Conservation (phyloP, 768 basidiomycete species). For the Calocybe gangraenosa region DNA sequence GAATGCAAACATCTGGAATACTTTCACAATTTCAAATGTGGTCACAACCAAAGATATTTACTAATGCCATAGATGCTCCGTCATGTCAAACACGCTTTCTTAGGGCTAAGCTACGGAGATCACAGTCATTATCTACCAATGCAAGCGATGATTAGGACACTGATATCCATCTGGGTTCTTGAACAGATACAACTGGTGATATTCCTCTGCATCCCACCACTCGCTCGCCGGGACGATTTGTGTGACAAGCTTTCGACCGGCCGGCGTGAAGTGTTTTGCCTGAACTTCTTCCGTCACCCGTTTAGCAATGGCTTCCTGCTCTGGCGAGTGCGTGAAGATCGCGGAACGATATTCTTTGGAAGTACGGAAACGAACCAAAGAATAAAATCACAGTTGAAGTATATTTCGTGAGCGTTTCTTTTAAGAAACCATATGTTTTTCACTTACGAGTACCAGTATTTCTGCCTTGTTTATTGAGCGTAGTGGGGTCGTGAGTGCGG, state of each 20-base stretch:
- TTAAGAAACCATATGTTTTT: no score
- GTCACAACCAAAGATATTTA: no score
- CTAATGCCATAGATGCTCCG: no score
- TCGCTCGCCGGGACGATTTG: conserved; percentile 61
- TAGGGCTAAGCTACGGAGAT: no score
- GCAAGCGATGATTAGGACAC: conserved; percentile 82
- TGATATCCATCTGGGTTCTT: conserved; percentile 89
- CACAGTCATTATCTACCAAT: conserved; percentile 62
- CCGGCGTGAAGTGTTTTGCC: conserved; percentile 74
- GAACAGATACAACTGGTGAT: conserved; percentile 80
- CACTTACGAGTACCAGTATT: conserved; percentile 76
- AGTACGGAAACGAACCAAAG: no score
- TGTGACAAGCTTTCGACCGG: conserved; percentile 73
- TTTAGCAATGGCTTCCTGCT: conserved; percentile 69
- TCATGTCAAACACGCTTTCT: no score
- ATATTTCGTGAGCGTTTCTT: no score
- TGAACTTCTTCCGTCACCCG: conserved; percentile 82
- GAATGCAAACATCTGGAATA: no score
- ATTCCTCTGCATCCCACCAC: conserved; percentile 85
- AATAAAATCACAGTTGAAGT: no score
- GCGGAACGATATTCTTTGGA: conserved; percentile 96
- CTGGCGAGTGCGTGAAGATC: conserved; percentile 76
- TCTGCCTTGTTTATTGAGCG: conserved; percentile 70
- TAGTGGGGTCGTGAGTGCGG: conserved; percentile 91
- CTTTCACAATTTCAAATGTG: no score